Conservation (phyloP, 2,329 filamentous ascomycete genomes). For the Capronia americana region DNA sequence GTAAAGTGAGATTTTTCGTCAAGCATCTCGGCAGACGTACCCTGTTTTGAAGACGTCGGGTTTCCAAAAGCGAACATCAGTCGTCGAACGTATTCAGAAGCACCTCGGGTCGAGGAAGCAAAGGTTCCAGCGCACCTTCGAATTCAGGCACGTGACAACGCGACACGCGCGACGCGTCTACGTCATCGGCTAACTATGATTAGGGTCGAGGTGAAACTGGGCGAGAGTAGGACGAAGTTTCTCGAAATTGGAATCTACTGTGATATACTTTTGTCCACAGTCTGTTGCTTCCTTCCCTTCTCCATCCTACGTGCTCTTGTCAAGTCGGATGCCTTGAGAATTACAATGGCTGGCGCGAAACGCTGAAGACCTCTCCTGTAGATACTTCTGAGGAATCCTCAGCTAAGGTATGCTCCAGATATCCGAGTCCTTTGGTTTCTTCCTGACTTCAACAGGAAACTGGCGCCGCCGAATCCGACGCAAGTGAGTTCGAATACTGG, state of each 20-base stretch:
- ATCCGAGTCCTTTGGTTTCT: neutral
- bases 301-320: neutral
- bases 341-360: slow-evolving; percentile 14
- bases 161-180: neutral
- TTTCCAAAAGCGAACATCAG: neutral
- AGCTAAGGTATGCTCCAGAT: neutral
- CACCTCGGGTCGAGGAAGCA: neutral
- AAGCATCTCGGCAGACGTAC: neutral
- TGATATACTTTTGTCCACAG: neutral
- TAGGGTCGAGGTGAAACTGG: neutral
- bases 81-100: neutral
- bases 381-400: neutral
- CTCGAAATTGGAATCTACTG: neutral
- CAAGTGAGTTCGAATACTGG: slow-evolving; percentile 4
- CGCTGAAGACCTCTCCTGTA: neutral
- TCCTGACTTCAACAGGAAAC: neutral
- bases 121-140: neutral
- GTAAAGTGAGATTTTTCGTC: neutral
- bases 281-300: neutral
- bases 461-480: neutral
- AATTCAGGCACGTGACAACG: neutral
- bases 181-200: neutral
- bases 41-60: neutral
- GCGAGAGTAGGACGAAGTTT: neutral
- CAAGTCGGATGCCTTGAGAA: neutral